Percentiles rank a stretch among this genome's conserved stretches.
These are phyloP conservation scores for Macrolepiota dolichaula DNA, from an alignment of 768 basidiomycete species.

Conservation along the genomic window DNA sequence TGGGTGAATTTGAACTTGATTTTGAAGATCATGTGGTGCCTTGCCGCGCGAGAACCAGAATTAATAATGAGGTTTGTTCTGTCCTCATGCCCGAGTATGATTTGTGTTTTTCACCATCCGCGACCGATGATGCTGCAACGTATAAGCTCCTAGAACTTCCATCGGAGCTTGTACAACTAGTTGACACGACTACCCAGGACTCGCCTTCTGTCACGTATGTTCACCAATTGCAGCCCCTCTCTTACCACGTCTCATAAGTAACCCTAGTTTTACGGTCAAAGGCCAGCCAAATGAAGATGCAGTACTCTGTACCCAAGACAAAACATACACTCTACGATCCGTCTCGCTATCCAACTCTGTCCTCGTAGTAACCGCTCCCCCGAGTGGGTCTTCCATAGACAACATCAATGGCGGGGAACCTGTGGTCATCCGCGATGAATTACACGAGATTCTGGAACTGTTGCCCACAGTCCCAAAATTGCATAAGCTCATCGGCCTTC, in stretches of 20 bases:
- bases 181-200: constrained; percentile 49
- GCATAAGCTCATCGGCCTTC: constrained; percentile 56
- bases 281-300: constrained; percentile 82
- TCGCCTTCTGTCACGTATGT: constrained; percentile 20
- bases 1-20: background rate
- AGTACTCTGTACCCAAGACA: constrained; percentile 78
- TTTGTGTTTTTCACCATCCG: constrained; percentile 49
- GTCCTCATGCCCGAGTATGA: constrained; percentile 42
- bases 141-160: constrained; percentile 76
- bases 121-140: constrained; percentile 44
- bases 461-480: constrained; percentile 74
- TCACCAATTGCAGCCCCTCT: background rate
- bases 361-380: constrained; percentile 60
- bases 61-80: background rate
- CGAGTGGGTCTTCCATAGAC: constrained; percentile 26
- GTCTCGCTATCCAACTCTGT: constrained; percentile 89
- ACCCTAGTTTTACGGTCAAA: constrained; percentile 68
- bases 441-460: constrained; percentile 84
- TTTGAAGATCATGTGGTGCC: background rate
- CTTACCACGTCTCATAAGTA: constrained; percentile 11
- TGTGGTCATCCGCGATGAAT: constrained; percentile 73
- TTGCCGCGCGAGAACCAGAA: background rate
- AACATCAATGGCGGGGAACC: constrained; percentile 29
- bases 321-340: constrained; percentile 81
- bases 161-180: constrained; percentile 56